Conservation (phyloP, 345 rosid species). For the Hibiscus mutabilis region DNA sequence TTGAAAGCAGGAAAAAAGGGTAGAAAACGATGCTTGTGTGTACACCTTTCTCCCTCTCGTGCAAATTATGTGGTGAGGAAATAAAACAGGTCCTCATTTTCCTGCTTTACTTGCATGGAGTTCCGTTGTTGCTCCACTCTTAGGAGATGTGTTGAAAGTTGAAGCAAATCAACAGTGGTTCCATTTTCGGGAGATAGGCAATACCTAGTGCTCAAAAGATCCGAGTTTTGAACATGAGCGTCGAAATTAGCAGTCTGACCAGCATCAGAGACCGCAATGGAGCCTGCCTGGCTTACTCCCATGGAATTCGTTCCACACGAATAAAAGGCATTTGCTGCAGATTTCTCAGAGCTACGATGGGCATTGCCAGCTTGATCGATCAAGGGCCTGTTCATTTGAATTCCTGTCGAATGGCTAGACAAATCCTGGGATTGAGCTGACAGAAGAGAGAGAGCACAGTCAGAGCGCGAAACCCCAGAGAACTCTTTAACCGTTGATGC, state of each 20-base stretch:
- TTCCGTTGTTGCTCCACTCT: slow-evolving; percentile 64
- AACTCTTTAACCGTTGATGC: slow-evolving; percentile 33
- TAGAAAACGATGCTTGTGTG: not conserved
- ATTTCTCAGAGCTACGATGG: slow-evolving; percentile 23
- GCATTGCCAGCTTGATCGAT: slow-evolving; percentile 22
- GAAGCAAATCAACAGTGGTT: slow-evolving; percentile 59
- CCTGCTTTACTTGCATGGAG: slow-evolving; percentile 45
- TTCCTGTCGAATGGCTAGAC: slow-evolving; percentile 33
- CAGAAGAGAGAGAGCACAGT: slow-evolving; percentile 98
- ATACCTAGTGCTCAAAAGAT: slow-evolving; percentile 23
- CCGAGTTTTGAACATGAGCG: slow-evolving; percentile 21
- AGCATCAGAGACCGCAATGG: slow-evolving; percentile 23
- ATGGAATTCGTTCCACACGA: slow-evolving; percentile 25
- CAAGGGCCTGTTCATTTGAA: slow-evolving; percentile 27
- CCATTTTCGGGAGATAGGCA: slow-evolving; percentile 30
- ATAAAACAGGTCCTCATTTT: slow-evolving; percentile 38
- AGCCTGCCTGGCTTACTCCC: slow-evolving; percentile 25
- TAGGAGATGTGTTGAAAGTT: slow-evolving; percentile 68
- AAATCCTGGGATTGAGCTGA: slow-evolving; percentile 57
- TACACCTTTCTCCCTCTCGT: not conserved
- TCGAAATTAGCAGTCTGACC: slow-evolving; percentile 24
- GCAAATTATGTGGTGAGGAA: slow-evolving; percentile 24
- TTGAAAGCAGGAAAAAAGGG: not conserved
- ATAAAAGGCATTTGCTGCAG: slow-evolving; percentile 10
- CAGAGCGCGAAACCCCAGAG: slow-evolving; percentile 37